phyloP scores from a whole-genome alignment of 1,284 basidiomycete genomes.

The Ceratobasidium sp. region DNA sequence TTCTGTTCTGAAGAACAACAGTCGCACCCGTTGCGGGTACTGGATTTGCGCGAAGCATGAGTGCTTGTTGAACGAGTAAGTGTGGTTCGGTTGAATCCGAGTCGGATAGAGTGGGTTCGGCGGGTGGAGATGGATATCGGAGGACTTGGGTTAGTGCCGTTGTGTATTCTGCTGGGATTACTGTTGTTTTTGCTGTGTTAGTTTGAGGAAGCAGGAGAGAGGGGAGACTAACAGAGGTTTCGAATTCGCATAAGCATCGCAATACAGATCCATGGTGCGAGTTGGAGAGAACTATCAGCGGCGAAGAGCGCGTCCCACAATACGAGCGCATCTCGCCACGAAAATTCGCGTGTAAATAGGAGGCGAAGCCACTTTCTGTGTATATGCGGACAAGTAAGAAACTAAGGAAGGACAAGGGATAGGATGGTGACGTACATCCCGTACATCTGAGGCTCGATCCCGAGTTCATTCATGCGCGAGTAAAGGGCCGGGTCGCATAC shows the following conservation, averaged over 20 bases:
- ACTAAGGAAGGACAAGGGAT: not conserved
- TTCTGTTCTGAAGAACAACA: conserved; percentile 84
- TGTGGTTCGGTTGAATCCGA: conserved; percentile 57
- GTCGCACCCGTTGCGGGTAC: conserved; percentile 79
- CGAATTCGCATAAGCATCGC: conserved; percentile 94
- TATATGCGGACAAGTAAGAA: conserved; percentile 17
- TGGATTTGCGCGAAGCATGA: conserved; percentile 81
- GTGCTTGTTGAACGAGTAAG: conserved; percentile 85
- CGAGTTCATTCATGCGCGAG: conserved; percentile 78
- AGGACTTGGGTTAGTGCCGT: conserved; percentile 84
- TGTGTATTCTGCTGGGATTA: conserved; percentile 88
- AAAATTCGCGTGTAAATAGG: conserved; percentile 91
- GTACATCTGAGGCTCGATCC: conserved; percentile 94
- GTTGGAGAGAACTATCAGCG: conserved; percentile 75
- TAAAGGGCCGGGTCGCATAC: conserved; percentile 87
- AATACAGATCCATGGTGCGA: conserved; percentile 88
- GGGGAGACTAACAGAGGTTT: conserved; percentile 77
- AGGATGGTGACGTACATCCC: conserved; percentile 76
- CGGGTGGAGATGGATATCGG: conserved; percentile 75
- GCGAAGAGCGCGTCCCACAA: conserved; percentile 95
- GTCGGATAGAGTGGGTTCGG: conserved; percentile 2
- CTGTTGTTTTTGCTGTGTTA: conserved; percentile 60
- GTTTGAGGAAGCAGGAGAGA: conserved; percentile 29
- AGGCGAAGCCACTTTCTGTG: conserved; percentile 89
- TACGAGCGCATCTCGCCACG: conserved; percentile 78